These are phyloP conservation scores for Trichoderma parareesei DNA, from an alignment of 495 filamentous ascomycete genomes.

Conservation along the genomic window DNA sequence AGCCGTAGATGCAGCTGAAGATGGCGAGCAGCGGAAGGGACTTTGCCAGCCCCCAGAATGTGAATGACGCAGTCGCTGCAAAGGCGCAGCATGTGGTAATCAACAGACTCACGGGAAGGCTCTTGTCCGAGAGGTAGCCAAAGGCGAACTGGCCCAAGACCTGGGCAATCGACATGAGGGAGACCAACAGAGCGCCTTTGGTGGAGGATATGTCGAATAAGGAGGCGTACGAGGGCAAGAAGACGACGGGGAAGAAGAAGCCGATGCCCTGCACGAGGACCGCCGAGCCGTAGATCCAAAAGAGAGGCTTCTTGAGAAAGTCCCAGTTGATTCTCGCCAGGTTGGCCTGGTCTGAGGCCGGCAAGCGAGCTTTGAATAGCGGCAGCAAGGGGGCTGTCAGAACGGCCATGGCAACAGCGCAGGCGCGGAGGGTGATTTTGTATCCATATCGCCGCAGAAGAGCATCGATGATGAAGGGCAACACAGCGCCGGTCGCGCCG, in stretches of 20 bases:
- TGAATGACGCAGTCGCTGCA: conserved; percentile 20
- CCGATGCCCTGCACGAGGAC: conserved; percentile 26
- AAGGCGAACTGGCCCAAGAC: conserved; percentile 27
- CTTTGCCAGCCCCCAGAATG: conserved; percentile 25
- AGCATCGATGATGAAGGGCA: conserved; percentile 28
- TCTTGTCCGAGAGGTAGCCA: conserved; percentile 27
- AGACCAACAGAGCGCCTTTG: conserved; percentile 25
- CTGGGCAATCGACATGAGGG: conserved; percentile 25
- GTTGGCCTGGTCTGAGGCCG: conserved; percentile 16
- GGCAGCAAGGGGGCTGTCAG: conserved; percentile 25
- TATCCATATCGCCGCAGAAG: conserved; percentile 27
- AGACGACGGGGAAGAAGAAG: conserved; percentile 28
- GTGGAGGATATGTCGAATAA: conserved; percentile 21
- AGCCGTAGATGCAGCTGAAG: conserved; percentile 28
- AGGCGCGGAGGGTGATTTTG: conserved; percentile 28
- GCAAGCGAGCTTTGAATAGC: conserved; percentile 24
- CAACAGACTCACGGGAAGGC: conserved; percentile 14
- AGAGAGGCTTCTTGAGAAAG: conserved; percentile 22
- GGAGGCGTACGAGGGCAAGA: conserved; percentile 27
- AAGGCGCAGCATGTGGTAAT: not conserved
- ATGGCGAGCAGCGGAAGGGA: conserved; percentile 19
- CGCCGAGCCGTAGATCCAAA: conserved; percentile 24
- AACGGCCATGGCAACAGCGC: conserved; percentile 25
- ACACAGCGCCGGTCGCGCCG: conserved; percentile 26
- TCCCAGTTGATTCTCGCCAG: conserved; percentile 15